Conservation (phyloP, 2,329 filamentous ascomycete genomes). For the Ceratocystis cubensis region DNA sequence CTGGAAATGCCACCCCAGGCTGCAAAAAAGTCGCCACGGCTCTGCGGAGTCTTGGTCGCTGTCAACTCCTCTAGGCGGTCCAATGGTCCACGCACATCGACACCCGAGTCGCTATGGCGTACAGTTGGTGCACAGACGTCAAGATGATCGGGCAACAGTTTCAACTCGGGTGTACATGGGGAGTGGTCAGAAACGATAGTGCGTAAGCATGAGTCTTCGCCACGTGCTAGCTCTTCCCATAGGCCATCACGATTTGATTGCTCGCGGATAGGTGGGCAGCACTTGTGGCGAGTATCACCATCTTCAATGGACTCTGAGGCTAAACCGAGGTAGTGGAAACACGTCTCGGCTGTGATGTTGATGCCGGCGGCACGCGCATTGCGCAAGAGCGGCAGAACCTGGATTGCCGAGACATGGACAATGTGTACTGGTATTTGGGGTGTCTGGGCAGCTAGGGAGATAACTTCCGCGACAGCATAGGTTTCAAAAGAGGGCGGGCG, state of each 20-base stretch:
- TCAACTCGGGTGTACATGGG: slow-evolving; percentile 88
- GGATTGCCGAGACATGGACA: slow-evolving; percentile 79
- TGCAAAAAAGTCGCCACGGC: slow-evolving; percentile 73
- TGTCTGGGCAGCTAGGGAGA: slow-evolving; percentile 67
- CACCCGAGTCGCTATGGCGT: slow-evolving; percentile 40
- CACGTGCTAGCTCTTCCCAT: slow-evolving; percentile 64
- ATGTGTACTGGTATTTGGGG: slow-evolving; percentile 81
- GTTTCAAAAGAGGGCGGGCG: slow-evolving; percentile 84
- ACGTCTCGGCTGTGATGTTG: slow-evolving; percentile 87
- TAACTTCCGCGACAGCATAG: slow-evolving; percentile 75
- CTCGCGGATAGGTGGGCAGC: slow-evolving; percentile 80
- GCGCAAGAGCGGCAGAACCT: slow-evolving; percentile 71
- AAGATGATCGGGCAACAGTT: slow-evolving; percentile 60
- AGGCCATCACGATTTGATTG: slow-evolving; percentile 70
- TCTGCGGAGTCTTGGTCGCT: slow-evolving; percentile 9
- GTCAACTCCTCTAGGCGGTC: slow-evolving; percentile 27
- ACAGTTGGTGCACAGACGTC: slow-evolving; percentile 27
- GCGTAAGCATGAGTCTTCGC: slow-evolving; percentile 62
- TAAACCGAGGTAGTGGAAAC: slow-evolving; percentile 85
- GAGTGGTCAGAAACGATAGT: slow-evolving; percentile 94
- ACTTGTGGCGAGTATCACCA: slow-evolving; percentile 87
- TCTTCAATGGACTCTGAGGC: slow-evolving; percentile 69
- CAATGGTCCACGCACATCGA: slow-evolving; percentile 35
- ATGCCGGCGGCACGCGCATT: slow-evolving; percentile 59
- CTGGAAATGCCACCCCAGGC: slow-evolving; percentile 95